phyloP scores from a whole-genome alignment of 345 rosid genomes.

The Raphanus sativus region DNA sequence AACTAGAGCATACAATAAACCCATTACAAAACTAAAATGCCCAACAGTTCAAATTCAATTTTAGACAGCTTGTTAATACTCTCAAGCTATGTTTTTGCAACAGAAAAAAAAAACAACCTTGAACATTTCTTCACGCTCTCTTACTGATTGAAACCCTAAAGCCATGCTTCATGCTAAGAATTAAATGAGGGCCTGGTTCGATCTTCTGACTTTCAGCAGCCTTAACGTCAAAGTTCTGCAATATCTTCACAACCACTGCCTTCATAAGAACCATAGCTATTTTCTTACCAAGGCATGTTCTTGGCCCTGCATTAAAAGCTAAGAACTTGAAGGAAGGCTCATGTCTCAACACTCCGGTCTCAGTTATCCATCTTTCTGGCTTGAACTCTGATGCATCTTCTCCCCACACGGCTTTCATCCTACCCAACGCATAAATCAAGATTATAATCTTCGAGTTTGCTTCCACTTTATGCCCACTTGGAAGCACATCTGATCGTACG shows the following conservation, averaged over 20 bases:
- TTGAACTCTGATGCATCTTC: neutral
- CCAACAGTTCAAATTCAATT: neutral
- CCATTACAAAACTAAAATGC: neutral
- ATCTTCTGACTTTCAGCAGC: neutral
- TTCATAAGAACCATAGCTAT: neutral
- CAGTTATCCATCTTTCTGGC: neutral
- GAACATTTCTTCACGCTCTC: neutral
- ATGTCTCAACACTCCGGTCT: neutral
- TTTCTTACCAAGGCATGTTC: neutral
- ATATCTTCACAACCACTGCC: neutral
- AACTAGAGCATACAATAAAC: neutral
- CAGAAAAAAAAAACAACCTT: neutral
- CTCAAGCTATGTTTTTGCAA: neutral
- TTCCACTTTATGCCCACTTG: neutral
- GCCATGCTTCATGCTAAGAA: conserved; percentile 1
- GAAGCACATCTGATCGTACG: neutral
- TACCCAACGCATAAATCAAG: neutral
- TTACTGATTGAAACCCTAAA: neutral
- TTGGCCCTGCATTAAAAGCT: neutral
- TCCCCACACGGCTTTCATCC: neutral
- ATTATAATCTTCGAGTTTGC: neutral
- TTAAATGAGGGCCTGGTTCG: neutral
- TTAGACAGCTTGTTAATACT: neutral
- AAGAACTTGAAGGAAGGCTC: neutral
- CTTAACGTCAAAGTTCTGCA: neutral